Base-by-base conservation (phyloP, 257 asterid species). In the Lantana camara region DNA sequence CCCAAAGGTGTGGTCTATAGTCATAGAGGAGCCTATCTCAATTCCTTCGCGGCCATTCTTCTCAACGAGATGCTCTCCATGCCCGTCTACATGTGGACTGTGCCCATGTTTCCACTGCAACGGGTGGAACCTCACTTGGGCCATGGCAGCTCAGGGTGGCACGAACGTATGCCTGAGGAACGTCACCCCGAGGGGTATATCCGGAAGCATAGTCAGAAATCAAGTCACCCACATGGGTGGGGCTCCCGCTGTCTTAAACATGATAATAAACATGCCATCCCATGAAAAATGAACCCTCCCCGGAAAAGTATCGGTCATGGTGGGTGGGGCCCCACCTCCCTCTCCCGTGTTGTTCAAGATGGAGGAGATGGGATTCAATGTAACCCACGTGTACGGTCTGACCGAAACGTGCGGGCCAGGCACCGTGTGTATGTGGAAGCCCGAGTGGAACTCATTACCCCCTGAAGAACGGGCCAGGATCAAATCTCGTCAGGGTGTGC, bases 111-210 rank as follows among this genome's bases (percentile, higher is more conserved):
- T 30, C 91, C n/a, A 89, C 9, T 87, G 94, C 73, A 89, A 79
- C 3, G 97, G 97, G 1, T 89, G 97, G 97, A 82, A 89, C 58
- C 68, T 82, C 71, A 72, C 95, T 6, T 89, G 97, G 97, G 79
- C 75, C 15, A n/a, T n/a, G n/a, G n/a, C n/a, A n/a, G n/a, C n/a
- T n/a, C n/a, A n/a, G n/a, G n/a, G n/a, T n/a, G n/a, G n/a, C n/a
- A n/a, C n/a, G n/a, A n/a, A n/a, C n/a, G n/a, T n/a, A n/a, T n/a
- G n/a, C n/a, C n/a, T n/a, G n/a, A n/a, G n/a, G n/a, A n/a, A n/a
- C n/a, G n/a, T n/a, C n/a, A n/a, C n/a, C n/a, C n/a, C n/a, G n/a
- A n/a, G n/a, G n/a, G n/a, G n/a, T n/a, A n/a, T n/a, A n/a, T n/a
- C n/a, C n/a, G n/a, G n/a, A n/a, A n/a, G n/a, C n/a, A n/a, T n/a